Evolutionary conservation across 1,139 yeast species (phyloP).

Genomic region (Kodamaea ohmeri): DNA sequence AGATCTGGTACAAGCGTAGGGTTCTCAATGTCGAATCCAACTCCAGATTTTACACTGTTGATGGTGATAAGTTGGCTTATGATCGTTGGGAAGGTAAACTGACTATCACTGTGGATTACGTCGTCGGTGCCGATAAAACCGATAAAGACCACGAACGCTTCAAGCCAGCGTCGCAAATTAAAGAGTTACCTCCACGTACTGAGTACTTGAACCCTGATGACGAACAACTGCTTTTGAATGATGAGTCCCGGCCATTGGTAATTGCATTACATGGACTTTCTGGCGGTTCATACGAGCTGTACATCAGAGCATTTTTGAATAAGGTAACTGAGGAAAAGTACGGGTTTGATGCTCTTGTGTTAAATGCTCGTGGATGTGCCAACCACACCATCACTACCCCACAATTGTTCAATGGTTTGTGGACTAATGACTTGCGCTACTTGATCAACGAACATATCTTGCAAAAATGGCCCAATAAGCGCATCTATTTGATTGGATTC

Average conservation of each 20-base stretch:
- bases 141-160: slow-evolving; percentile 27
- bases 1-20: slow-evolving; percentile 38
- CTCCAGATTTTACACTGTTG: slow-evolving; percentile 26
- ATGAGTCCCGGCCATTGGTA: slow-evolving; percentile 48
- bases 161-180: slow-evolving; percentile 35
- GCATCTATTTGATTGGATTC: slow-evolving; percentile 52
- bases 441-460: slow-evolving; percentile 48
- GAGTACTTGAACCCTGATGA: slow-evolving; percentile 34
- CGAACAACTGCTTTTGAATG: slow-evolving; percentile 29
- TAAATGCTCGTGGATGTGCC: slow-evolving; percentile 62
- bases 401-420: slow-evolving; percentile 55
- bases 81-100: slow-evolving; percentile 43
- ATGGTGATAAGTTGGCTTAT: slow-evolving; percentile 33
- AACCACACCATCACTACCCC: slow-evolving; percentile 57
- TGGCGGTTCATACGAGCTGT: slow-evolving; percentile 62
- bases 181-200: slow-evolving; percentile 44
- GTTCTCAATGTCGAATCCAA: slow-evolving; percentile 32
- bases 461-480: slow-evolving; percentile 47
- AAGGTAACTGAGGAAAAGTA: slow-evolving; percentile 32
- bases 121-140: slow-evolving; percentile 19
- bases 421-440: slow-evolving; percentile 61
- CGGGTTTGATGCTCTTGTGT: slow-evolving; percentile 52
- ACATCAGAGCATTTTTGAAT: slow-evolving; percentile 45
- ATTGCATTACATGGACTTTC: slow-evolving; percentile 59
- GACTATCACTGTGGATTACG: slow-evolving; percentile 43